These are phyloP conservation scores for Penicillium thymicola DNA, from an alignment of 2,329 filamentous ascomycete species.

Conservation along the genomic window DNA sequence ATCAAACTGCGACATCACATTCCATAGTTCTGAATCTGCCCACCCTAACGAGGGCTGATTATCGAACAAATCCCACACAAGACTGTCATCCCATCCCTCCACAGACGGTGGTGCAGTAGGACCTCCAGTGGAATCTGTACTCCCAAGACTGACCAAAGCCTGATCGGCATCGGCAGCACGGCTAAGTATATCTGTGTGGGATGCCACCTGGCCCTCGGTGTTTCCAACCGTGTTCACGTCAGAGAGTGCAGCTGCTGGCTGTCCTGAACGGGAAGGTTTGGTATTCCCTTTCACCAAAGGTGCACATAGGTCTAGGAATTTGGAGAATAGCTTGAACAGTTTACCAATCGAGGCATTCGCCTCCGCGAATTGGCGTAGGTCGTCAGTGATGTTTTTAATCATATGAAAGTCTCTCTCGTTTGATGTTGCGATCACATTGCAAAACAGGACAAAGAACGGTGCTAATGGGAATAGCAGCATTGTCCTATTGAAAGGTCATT, in stretches of 20 bases:
- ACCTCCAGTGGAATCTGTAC: neutral
- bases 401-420: slow-evolving; percentile 21
- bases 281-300: slow-evolving; percentile 15
- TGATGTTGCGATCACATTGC: slow-evolving; percentile 24
- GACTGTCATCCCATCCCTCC: slow-evolving; percentile 23
- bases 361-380: slow-evolving; percentile 20
- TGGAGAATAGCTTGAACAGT: slow-evolving; percentile 21
- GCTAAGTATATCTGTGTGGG: slow-evolving; percentile 5
- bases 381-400: slow-evolving; percentile 24
- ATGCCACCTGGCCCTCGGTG: neutral
- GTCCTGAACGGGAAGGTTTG: neutral
- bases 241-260: neutral
- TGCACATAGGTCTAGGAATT: slow-evolving; percentile 21
- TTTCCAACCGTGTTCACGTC: neutral
- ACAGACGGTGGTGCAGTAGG: slow-evolving; percentile 7
- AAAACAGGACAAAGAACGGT: slow-evolving; percentile 24
- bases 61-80: slow-evolving; percentile 26
- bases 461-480: slow-evolving; percentile 22
- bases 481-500: slow-evolving; percentile 15
- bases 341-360: slow-evolving; percentile 23
- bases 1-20: slow-evolving; percentile 16
- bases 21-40: slow-evolving; percentile 24
- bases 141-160: neutral
- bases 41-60: slow-evolving; percentile 24
- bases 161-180: neutral